Percentiles rank a stretch among this genome's conserved stretches.
Conservation (phyloP, 805 yeast genomes). For the Kodamaea fukazawae region DNA sequence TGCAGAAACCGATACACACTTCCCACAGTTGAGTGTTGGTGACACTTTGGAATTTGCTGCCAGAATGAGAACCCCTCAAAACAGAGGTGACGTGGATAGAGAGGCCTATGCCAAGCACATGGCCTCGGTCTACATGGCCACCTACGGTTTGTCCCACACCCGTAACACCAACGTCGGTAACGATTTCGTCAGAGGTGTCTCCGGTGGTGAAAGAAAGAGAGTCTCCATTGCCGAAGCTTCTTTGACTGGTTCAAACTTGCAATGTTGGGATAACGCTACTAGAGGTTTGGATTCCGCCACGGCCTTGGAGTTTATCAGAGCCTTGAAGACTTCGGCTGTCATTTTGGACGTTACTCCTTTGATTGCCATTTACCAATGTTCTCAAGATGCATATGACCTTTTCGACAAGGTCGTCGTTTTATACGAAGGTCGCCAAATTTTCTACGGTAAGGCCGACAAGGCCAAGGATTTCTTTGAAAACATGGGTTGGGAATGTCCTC, state of each 20-base stretch:
- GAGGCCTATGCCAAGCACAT: conserved; percentile 22
- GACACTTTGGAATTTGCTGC: conserved; percentile 58
- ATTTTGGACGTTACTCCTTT: conserved; percentile 51
- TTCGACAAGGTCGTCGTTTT: conserved; percentile 63
- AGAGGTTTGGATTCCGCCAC: conserved; percentile 85
- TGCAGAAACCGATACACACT: conserved; percentile 57
- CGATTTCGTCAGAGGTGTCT: conserved; percentile 66
- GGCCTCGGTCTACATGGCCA: conserved; percentile 19
- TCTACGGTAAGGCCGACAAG: conserved; percentile 43
- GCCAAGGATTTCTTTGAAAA: conserved; percentile 50
- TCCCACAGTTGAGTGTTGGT: conserved; percentile 53
- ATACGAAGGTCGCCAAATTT: conserved; percentile 57
- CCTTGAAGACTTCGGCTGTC: conserved; percentile 61
- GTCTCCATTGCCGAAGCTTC: conserved; percentile 80
- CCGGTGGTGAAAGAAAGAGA: conserved; percentile 86
- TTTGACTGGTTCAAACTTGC: conserved; percentile 59
- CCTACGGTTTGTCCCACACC: conserved; percentile 57
- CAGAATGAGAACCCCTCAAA: conserved; percentile 44
- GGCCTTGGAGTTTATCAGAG: conserved; percentile 69
- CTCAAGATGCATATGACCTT: conserved; percentile 56
- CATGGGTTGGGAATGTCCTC: conserved; percentile 58
- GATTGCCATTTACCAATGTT: conserved; percentile 57
- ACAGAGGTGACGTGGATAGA: conserved; percentile 34
- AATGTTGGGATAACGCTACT: conserved; percentile 80
- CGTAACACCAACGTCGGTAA: conserved; percentile 59